A percentile compares a stretch with the other conserved stretches of the same genome.
phyloP scores from a whole-genome alignment of 2,329 filamentous ascomycete genomes.

The Hymenoscyphus albidus region DNA sequence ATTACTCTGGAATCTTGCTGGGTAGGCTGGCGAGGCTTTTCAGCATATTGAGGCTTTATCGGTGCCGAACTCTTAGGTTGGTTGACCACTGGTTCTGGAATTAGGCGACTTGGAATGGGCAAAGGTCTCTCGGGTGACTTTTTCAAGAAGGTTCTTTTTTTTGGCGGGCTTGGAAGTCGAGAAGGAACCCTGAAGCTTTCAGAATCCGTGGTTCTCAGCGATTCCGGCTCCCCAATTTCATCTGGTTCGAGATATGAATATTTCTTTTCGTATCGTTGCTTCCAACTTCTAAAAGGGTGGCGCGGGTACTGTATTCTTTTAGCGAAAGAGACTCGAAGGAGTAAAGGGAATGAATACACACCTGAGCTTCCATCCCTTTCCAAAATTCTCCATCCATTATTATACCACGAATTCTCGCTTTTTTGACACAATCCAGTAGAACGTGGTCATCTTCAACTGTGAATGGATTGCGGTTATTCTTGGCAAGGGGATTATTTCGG shows the following conservation, averaged over 20 bases:
- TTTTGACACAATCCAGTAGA: conserved; percentile 26
- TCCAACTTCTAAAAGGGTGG: conserved; percentile 22
- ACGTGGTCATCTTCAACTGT: conserved; percentile 28
- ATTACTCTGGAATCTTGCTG: conserved; percentile 28
- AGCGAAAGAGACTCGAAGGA: conserved; percentile 4
- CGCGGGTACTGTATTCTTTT: conserved; percentile 21
- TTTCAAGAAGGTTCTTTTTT: neutral
- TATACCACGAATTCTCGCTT: conserved; percentile 9
- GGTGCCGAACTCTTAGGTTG: neutral
- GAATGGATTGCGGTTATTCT: conserved; percentile 16
- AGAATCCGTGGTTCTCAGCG: neutral
- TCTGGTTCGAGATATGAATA: conserved; percentile 13
- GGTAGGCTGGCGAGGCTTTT: conserved; percentile 24
- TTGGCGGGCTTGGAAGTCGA: neutral
- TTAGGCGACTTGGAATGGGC: neutral
- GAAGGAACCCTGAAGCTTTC: neutral
- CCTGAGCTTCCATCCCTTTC: conserved; percentile 24
- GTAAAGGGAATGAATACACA: conserved; percentile 13
- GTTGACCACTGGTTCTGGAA: neutral
- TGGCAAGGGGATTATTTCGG: neutral
- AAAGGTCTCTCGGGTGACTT: neutral
- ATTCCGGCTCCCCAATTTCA: conserved; percentile 2
- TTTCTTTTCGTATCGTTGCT: conserved; percentile 18
- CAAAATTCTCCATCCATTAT: conserved; percentile 18
- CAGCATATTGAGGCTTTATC: conserved; percentile 1